These are phyloP conservation scores for Heterobasidion annosum DNA, from an alignment of 1,284 basidiomycete genomes.

Conservation along the genomic window DNA sequence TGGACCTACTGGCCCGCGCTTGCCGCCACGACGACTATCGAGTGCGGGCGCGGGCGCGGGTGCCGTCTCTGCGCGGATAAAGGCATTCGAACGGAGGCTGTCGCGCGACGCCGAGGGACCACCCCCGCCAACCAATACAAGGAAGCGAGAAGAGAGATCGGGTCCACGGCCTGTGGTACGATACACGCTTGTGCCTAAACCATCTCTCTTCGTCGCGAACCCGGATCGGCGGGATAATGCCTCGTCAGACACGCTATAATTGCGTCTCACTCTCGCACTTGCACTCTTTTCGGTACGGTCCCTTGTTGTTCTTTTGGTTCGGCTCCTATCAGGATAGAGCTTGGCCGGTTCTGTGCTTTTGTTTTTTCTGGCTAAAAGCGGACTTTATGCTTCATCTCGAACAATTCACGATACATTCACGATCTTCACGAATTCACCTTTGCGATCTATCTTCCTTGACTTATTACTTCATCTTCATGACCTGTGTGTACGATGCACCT, in stretches of 20 bases:
- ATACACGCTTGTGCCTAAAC: constrained; percentile 48
- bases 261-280: neutral
- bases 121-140: constrained; percentile 23
- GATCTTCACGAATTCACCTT: neutral
- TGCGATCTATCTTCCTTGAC: neutral
- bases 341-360: neutral
- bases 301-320: too few species aligned
- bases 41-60: constrained; percentile 11
- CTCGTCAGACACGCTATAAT: neutral
- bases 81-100: constrained; percentile 32
- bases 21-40: constrained; percentile 12
- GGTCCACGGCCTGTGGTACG: constrained; percentile 24
- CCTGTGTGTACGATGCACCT: too few species aligned
- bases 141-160: constrained; percentile 20
- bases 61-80: constrained; percentile 23
- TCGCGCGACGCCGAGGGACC: constrained; percentile 20
- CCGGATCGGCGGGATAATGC: constrained; percentile 29
- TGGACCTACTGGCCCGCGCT: constrained; percentile 4
- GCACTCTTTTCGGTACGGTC: neutral
- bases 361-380: neutral
- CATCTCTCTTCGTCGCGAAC: constrained; percentile 53
- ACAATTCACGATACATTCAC: neutral
- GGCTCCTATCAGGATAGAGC: neutral
- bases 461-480: neutral
- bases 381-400: neutral